Evolutionary conservation across 768 basidiomycete genomes (phyloP).

Genomic region (Kwoniella botswanensis): DNA sequence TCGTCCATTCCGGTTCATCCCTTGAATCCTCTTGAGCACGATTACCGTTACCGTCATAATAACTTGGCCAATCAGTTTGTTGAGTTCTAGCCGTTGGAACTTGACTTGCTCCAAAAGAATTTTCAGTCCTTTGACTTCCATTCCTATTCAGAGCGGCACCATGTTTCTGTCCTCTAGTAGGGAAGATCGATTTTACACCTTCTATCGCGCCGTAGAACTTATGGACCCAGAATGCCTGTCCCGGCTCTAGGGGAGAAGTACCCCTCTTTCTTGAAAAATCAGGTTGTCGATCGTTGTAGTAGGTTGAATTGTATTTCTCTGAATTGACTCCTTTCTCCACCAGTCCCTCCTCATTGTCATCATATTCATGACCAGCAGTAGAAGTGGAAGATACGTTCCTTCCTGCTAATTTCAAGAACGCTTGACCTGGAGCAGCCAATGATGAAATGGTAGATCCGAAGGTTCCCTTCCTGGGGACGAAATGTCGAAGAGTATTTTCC

Average conservation of each 20-base stretch:
- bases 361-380: not conserved
- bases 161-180: slow-evolving; percentile 37
- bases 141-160: slow-evolving; percentile 35
- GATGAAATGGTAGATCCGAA: slow-evolving; percentile 42
- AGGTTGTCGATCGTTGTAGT: not conserved
- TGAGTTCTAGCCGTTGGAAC: slow-evolving; percentile 23
- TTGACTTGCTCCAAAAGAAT: slow-evolving; percentile 38
- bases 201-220: slow-evolving; percentile 35
- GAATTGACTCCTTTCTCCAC: slow-evolving; percentile 31
- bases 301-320: slow-evolving; percentile 35
- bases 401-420: slow-evolving; percentile 42
- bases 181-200: slow-evolving; percentile 36
- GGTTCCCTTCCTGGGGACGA: slow-evolving; percentile 33
- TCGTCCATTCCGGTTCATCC: slow-evolving; percentile 19
- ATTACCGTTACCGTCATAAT: not conserved
- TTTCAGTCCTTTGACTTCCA: slow-evolving; percentile 32
- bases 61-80: slow-evolving; percentile 14
- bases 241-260: not conserved
- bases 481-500: slow-evolving; percentile 9
- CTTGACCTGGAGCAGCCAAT: slow-evolving; percentile 47
- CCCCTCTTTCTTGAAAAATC: not conserved
- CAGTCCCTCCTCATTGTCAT: slow-evolving; percentile 22
- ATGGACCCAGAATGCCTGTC: slow-evolving; percentile 48
- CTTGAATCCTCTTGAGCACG: not conserved
- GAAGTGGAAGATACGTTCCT: slow-evolving; percentile 7